These are phyloP conservation scores for Colletotrichum zoysiae DNA, from an alignment of 2,329 filamentous ascomycete species.

Conservation along the genomic window DNA sequence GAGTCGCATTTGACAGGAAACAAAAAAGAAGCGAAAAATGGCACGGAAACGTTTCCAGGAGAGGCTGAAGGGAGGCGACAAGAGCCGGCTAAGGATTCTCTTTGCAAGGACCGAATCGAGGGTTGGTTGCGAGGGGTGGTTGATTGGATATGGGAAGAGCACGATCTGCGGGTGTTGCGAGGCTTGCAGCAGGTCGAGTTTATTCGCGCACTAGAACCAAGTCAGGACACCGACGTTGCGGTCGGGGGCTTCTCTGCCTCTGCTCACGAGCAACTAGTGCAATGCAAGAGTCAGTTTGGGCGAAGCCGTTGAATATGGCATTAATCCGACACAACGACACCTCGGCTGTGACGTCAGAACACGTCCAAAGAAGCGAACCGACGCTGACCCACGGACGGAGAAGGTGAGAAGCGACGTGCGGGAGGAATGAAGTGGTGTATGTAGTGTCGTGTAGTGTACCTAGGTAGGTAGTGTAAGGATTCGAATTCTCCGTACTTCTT, in stretches of 20 bases:
- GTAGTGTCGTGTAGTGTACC: no score
- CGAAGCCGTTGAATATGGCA: constrained; percentile 26
- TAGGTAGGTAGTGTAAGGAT: no score
- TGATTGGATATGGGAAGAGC: constrained; percentile 16
- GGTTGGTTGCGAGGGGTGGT: neutral
- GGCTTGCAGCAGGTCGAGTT: constrained; percentile 28
- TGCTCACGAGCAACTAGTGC: constrained; percentile 35
- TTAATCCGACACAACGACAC: constrained; percentile 13
- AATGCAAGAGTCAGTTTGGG: constrained; percentile 26
- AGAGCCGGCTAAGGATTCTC: neutral
- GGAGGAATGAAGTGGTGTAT: neutral
- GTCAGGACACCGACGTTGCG: constrained; percentile 17
- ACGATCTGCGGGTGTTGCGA: constrained; percentile 18
- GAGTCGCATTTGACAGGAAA: constrained; percentile 2
- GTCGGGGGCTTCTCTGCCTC: constrained; percentile 15
- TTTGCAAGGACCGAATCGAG: neutral
- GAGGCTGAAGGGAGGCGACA: constrained; percentile 19
- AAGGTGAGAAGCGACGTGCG: neutral
- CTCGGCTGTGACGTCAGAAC: constrained; percentile 35
- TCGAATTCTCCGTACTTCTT: no score
- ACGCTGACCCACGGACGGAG: constrained; percentile 12
- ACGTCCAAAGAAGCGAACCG: constrained; percentile 8
- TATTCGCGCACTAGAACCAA: constrained; percentile 38
- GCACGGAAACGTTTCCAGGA: neutral
- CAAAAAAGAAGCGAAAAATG: constrained; percentile 3